Percentiles rank a stretch among this genome's conserved stretches.
These are phyloP conservation scores for Marchantia paleacea DNA, from an alignment of 225 moss, liverwort and hornwort genomes.

Conservation along the genomic window DNA sequence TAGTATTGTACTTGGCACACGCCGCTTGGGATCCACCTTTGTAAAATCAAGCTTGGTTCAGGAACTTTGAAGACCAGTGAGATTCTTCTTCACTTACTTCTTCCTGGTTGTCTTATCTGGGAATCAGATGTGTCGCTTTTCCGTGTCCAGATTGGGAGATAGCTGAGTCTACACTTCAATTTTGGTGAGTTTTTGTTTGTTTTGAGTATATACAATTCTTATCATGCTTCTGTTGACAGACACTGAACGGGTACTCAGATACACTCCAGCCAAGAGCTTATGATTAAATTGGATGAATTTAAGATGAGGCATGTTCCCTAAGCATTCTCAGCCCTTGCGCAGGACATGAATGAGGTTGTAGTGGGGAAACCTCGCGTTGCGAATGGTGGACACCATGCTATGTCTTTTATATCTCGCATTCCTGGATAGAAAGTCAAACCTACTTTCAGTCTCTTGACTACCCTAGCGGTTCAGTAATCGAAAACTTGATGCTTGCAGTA, in stretches of 20 bases:
- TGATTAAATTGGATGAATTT: background rate
- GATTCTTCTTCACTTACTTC: background rate
- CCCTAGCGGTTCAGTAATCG: background rate
- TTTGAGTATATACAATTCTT: background rate
- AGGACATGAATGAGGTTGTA: background rate
- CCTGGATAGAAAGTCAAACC: background rate
- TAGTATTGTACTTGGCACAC: no score
- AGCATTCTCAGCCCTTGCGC: background rate
- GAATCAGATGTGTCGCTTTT: constrained; percentile 74
- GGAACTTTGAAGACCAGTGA: background rate
- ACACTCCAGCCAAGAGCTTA: background rate
- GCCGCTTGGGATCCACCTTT: background rate
- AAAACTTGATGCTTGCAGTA: background rate
- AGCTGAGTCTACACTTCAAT: constrained; percentile 87
- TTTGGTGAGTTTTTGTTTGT: constrained; percentile 56
- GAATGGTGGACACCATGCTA: background rate
- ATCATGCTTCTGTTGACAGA: background rate
- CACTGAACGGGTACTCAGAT: background rate
- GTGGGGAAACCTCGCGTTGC: background rate
- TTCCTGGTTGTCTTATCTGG: background rate
- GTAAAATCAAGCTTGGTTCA: background rate
- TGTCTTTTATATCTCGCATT: background rate
- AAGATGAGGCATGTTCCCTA: background rate
- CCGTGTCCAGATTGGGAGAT: constrained; percentile 86
- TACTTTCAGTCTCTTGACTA: background rate